These are phyloP conservation scores for Botrytis paeoniae DNA, from an alignment of 2,329 filamentous ascomycete species.

Conservation along the genomic window DNA sequence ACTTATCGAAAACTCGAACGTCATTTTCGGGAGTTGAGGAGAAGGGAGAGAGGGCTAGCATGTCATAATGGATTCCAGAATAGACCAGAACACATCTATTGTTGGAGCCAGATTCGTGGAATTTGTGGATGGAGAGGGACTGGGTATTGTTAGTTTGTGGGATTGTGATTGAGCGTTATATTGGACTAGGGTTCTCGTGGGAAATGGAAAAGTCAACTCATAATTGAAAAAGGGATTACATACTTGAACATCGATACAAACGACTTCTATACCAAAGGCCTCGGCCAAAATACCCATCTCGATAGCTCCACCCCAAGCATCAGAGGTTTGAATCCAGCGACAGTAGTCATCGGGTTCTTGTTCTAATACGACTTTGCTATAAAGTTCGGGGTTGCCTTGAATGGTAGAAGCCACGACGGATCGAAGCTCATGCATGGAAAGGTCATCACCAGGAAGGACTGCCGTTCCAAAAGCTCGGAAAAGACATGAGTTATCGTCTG, in stretches of 20 bases:
- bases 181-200: not conserved
- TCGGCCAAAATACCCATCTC: constrained; percentile 83
- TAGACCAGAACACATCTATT: constrained; percentile 77
- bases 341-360: constrained; percentile 71
- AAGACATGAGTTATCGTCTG: constrained; percentile 92
- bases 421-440: constrained; percentile 69
- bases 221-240: not conserved
- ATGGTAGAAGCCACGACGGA: constrained; percentile 78
- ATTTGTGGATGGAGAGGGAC: constrained; percentile 64
- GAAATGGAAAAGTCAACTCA: not conserved
- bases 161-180: not conserved
- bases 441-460: constrained; percentile 60
- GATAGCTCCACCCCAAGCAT: constrained; percentile 89
- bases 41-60: constrained; percentile 68
- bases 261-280: constrained; percentile 82
- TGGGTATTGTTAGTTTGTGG: constrained; percentile 38
- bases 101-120: constrained; percentile 58
- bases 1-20: constrained; percentile 54
- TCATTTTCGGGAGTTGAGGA: constrained; percentile 61
- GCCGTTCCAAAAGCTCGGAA: constrained; percentile 85
- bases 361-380: constrained; percentile 74
- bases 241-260: constrained; percentile 73
- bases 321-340: constrained; percentile 72
- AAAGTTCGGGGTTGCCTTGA: constrained; percentile 66
- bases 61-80: constrained; percentile 91